Percentiles rank a stretch among this genome's conserved stretches.
phyloP scores from a whole-genome alignment of 148 eudicot species.

The Cornus florida region DNA sequence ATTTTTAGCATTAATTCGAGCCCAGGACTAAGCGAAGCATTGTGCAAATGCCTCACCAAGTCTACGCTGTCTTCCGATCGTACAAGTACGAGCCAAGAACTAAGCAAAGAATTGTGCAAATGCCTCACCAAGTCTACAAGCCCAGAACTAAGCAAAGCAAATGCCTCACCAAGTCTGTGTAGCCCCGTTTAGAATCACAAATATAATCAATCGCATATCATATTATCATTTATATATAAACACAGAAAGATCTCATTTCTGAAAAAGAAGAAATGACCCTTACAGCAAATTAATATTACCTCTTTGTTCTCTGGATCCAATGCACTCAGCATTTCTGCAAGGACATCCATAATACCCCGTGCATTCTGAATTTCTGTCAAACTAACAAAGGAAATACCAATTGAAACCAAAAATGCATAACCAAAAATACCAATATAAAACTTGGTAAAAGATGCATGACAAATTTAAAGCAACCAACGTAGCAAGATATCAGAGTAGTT shows the following conservation, averaged over 20 bases:
- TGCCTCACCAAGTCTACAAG: no score
- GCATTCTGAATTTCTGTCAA: slow-evolving; percentile 87
- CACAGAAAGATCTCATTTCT: no score
- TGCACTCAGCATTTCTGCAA: slow-evolving; percentile 87
- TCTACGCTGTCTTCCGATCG: no score
- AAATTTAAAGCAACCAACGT: no score
- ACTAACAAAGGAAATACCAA: slow-evolving; percentile 33
- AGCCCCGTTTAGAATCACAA: neutral
- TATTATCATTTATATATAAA: neutral
- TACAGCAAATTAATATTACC: slow-evolving; percentile 31
- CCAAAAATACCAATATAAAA: neutral
- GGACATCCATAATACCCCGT: slow-evolving; percentile 85
- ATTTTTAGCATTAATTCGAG: neutral
- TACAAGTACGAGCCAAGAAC: neutral
- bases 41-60: neutral
- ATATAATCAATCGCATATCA: neutral
- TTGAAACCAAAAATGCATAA: neutral
- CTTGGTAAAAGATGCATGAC: neutral
- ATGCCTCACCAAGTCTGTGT: neutral
- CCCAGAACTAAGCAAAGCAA: neutral
- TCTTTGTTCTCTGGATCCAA: slow-evolving; percentile 79
- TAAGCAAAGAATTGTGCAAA: neutral
- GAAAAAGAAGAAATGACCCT: no score
- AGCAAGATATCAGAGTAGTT: neutral
- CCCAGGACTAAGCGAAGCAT: neutral